Conservation (phyloP, 2,329 filamentous ascomycete species). For the Epichloe uncinata region DNA sequence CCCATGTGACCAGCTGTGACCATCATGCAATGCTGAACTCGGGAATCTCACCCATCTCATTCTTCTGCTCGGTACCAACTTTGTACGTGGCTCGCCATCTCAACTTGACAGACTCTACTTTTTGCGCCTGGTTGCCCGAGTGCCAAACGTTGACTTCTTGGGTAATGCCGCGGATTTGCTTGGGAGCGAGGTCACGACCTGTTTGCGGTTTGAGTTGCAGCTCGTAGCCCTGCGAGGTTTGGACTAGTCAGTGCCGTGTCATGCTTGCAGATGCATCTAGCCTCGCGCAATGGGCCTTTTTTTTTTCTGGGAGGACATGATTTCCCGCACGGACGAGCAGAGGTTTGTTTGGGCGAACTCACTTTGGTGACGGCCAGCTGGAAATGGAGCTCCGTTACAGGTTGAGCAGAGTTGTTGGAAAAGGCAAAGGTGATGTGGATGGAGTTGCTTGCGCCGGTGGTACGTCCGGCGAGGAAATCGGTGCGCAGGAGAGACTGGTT, state of each 20-base stretch:
- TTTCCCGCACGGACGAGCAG: too few relatives aligned
- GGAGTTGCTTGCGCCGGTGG: conserved; percentile 35
- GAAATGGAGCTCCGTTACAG: conserved; percentile 71
- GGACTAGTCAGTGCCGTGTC: neutral
- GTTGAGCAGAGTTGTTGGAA: conserved; percentile 62
- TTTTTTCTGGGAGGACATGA: too few relatives aligned
- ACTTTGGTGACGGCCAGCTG: conserved; percentile 92
- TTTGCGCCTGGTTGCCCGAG: conserved; percentile 52
- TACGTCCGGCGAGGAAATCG: conserved; percentile 55
- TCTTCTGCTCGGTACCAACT: conserved; percentile 50
- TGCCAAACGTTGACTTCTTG: conserved; percentile 68
- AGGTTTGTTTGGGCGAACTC: neutral
- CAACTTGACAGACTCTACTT: conserved; percentile 73
- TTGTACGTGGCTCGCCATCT: conserved; percentile 79
- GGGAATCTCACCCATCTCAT: conserved; percentile 75
- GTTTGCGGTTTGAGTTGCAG: conserved; percentile 77
- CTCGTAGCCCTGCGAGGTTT: conserved; percentile 51
- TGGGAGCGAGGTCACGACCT: conserved; percentile 60
- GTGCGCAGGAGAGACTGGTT: conserved; percentile 59
- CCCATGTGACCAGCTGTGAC: neutral
- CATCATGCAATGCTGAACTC: conserved; percentile 67
- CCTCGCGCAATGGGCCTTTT: too few relatives aligned
- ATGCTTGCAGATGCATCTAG: neutral
- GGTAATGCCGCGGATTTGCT: conserved; percentile 60
- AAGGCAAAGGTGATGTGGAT: conserved; percentile 68